Percentiles rank a stretch among this genome's conserved stretches.
phyloP scores from a whole-genome alignment of 2,329 filamentous ascomycete genomes.

The Aspergillus terreus region DNA sequence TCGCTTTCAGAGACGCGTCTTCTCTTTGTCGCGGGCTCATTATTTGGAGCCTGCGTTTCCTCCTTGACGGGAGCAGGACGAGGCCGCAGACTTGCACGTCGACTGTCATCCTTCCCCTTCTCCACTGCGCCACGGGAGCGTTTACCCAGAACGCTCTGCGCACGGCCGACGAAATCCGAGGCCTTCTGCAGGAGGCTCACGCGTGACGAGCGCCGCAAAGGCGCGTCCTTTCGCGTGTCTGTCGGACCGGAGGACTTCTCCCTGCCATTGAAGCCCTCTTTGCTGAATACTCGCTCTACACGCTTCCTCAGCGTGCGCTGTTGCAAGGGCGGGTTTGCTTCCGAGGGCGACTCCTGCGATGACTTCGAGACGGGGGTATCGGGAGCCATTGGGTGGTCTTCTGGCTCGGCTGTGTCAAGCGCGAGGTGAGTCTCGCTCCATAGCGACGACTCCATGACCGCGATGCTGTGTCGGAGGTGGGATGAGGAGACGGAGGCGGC shows the following conservation, averaged over 20 bases:
- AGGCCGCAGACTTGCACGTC: constrained; percentile 57
- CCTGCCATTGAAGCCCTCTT: constrained; percentile 18
- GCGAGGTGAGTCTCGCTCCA: constrained; percentile 23
- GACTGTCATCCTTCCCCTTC: constrained; percentile 53
- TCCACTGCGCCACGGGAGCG: constrained; percentile 55
- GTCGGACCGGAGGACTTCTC: constrained; percentile 19
- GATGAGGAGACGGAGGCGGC: constrained; percentile 11
- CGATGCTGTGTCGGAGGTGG: constrained; percentile 38
- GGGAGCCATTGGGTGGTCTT: constrained; percentile 26
- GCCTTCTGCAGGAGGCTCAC: constrained; percentile 41
- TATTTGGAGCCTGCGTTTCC: constrained; percentile 12
- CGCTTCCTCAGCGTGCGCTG: constrained; percentile 31
- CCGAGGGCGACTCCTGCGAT: constrained; percentile 25
- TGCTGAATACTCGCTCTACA: constrained; percentile 25
- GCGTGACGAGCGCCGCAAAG: constrained; percentile 41
- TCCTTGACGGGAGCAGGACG: constrained; percentile 26
- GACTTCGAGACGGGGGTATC: constrained; percentile 34
- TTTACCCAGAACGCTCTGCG: constrained; percentile 56
- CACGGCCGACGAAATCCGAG: constrained; percentile 46
- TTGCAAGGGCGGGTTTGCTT: constrained; percentile 23
- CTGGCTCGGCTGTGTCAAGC: constrained; percentile 16
- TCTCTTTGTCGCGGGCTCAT: constrained; percentile 37
- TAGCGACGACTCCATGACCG: constrained; percentile 36
- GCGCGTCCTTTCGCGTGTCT: constrained; percentile 24
- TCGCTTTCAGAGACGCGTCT: constrained; percentile 40